A percentile compares a stretch with the other conserved stretches of the same genome.
phyloP scores from a whole-genome alignment of 1,284 basidiomycete species.

The Athelia sp. region DNA sequence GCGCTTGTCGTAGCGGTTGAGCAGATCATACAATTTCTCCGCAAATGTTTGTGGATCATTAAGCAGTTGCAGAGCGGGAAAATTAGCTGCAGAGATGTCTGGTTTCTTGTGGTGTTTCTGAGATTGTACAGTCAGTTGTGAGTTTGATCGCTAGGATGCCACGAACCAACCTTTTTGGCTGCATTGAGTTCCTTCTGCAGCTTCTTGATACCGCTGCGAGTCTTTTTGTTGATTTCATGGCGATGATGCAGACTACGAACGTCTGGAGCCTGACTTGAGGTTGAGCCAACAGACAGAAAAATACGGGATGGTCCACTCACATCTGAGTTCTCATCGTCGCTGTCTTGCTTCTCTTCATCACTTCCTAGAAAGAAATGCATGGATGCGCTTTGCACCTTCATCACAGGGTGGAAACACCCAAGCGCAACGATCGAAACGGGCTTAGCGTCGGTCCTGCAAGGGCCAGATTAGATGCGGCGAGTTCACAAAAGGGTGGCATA shows the following conservation, averaged over 20 bases:
- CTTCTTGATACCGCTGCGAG: slow-evolving; percentile 75
- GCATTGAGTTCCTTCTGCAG: slow-evolving; percentile 65
- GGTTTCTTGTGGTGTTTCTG: slow-evolving; percentile 61
- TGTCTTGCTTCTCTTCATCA: slow-evolving; percentile 67
- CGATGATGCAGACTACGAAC: slow-evolving; percentile 77
- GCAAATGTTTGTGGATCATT: slow-evolving; percentile 96
- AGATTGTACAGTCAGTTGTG: background rate
- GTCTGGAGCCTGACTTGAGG: slow-evolving; percentile 48
- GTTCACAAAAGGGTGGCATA: slow-evolving; percentile 26
- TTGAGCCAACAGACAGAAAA: slow-evolving; percentile 5
- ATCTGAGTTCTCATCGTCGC: slow-evolving; percentile 70
- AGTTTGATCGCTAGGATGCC: background rate
- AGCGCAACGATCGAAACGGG: slow-evolving; percentile 90
- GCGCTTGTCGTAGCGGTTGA: slow-evolving; percentile 87
- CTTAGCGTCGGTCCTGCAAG: slow-evolving; percentile 80
- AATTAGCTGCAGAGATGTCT: slow-evolving; percentile 60
- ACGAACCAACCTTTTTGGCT: slow-evolving; percentile 56
- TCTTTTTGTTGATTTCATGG: slow-evolving; percentile 87
- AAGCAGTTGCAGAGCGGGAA: slow-evolving; percentile 90
- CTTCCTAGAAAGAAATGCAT: slow-evolving; percentile 96
- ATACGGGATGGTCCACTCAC: slow-evolving; percentile 26
- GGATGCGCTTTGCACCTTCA: slow-evolving; percentile 94
- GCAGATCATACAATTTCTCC: slow-evolving; percentile 89
- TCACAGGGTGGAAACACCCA: slow-evolving; percentile 91
- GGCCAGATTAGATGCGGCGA: background rate